Evolutionary conservation across 306 rosid genomes (phyloP).

Genomic region (Pyrus bretschneideri): DNA sequence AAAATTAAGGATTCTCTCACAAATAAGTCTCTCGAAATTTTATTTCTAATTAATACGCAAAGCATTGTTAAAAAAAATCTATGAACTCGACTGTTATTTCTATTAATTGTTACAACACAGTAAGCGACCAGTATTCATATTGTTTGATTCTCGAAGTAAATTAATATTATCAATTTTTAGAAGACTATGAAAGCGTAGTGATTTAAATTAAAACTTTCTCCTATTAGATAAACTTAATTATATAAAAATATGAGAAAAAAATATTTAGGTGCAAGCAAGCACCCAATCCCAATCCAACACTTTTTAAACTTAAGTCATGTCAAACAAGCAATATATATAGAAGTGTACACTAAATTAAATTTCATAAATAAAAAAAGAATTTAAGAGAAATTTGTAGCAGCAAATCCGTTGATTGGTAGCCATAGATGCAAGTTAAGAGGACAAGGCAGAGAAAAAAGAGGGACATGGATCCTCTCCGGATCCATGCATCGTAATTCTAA

Average conservation of each 20-base stretch:
- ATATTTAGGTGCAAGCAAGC: background rate
- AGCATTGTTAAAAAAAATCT: too few species aligned
- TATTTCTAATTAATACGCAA: background rate
- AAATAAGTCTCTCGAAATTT: too few species aligned
- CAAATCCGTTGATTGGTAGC: slow-evolving; percentile 5
- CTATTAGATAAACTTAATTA: background rate
- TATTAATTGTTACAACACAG: background rate
- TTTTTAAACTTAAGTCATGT: background rate
- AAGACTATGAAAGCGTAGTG: background rate
- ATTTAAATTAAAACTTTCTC: too few species aligned
- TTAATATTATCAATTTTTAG: too few species aligned
- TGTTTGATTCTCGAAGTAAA: background rate
- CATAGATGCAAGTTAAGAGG: slow-evolving; percentile 41
- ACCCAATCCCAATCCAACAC: background rate
- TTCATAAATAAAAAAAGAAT: background rate
- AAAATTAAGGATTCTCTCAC: background rate
- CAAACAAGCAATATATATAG: background rate
- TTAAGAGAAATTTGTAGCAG: background rate
- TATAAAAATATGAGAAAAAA: background rate
- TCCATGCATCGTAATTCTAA: too few species aligned
- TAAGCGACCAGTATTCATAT: too few species aligned
- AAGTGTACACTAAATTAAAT: background rate
- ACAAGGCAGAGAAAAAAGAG: slow-evolving; percentile 30
- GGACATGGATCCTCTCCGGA: too few species aligned
- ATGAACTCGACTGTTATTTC: background rate